Evolutionary conservation across 139 green algal genomes (phyloP), one percentile per base, ranked within the genome.

Genomic region (Tetraselmis chui): DNA sequence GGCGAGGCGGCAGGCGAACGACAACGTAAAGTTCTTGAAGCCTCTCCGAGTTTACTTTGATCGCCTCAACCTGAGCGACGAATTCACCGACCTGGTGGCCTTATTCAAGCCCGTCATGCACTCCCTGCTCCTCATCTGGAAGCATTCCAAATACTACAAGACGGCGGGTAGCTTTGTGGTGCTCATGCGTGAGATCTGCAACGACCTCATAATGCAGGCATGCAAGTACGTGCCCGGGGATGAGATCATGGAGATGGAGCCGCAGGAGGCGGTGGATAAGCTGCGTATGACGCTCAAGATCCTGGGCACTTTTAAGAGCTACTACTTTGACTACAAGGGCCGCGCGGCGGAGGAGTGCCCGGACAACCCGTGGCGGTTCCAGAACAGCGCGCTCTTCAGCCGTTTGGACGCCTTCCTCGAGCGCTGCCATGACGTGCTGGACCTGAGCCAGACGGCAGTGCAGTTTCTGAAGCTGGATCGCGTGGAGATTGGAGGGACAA

Each of bases 61-160:
- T 28, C 59, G 32, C 27, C 84, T 97, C 27, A 94, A 92, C 83
- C 81, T 86, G 32, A 90, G 92, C 86, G 93, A 95, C 80, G 93
- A 97, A 31, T 96, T 96, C 82, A 30, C 85, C n/a, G 86, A 81
- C 59, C 86, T 96, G 75, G 79, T 87, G 31, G 89, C 91, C 78
- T 84, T 96, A 31, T 97, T 97, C 88, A 93, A 92, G 84, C 94
- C 94, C 18, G 87, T 97, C 78, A 90, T 97, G 81, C 94, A 98
- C 89, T 92, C 83, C 25, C 83, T 97, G 59, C 89, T 97, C 88
- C 91, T 98, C 29, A 94, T 98, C 59, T 98, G 94, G 94, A 95
- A 94, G 88, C 89, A 97, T 86, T 92, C 86, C 79, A 86, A 85
- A 30, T 90, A 93, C 85, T 97, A 96, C 90, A 95, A 93, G 86